Evolutionary conservation across 441 rosid genomes (phyloP), one percentile per base, ranked within the genome.

Genomic region (Hypseocharis bilobata): DNA sequence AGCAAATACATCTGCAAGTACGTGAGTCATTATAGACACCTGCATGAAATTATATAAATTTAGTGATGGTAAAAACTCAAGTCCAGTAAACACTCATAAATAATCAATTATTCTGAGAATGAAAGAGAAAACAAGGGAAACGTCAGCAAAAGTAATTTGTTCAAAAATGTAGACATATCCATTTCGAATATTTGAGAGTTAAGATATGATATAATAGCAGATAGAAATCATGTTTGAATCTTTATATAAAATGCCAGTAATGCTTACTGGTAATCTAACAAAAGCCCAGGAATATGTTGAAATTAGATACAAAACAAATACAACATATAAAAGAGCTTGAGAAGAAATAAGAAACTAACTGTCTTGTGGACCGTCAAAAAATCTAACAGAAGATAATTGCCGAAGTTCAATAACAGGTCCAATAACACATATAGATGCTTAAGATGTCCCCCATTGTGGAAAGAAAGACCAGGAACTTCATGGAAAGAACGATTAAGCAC

Each of bases 21-120:
- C 85, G 65, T 84, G 82, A 76, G 98, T 89, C 82, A 84, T 75
- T 51, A 87, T 61, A 62, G 92, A 83, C 29, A 86, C 88, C 99
- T 94, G 80, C 80, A 81, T 40, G 62, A 56, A 73, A 59, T 65
- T n/a, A 59, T 4, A 65, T 36, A 65, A 20, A 25, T 6, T 5
- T 28, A 60, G 44, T 11, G 8, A 19, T 14, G 0, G 14, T 16
- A 6, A 23, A 10, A 23, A 10, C 16, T 42, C 3, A 3, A 27
- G 19, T 57, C 13, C n/a, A 5, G n/a, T n/a, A n/a, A n/a, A n/a
- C n/a, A 14, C 10, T 29, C 38, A 1, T 27, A 58, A 27, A 58
- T 49, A 1, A 58, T n/a, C 14, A 5, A 38, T 13, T 38, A 38
- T 38, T 38, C 44, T 38, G 44, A 38, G 0, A 38, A 10, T 2